These are phyloP conservation scores for Chlamydomonas incerta DNA, from an alignment of 139 green algal species.

Conservation along the genomic window DNA sequence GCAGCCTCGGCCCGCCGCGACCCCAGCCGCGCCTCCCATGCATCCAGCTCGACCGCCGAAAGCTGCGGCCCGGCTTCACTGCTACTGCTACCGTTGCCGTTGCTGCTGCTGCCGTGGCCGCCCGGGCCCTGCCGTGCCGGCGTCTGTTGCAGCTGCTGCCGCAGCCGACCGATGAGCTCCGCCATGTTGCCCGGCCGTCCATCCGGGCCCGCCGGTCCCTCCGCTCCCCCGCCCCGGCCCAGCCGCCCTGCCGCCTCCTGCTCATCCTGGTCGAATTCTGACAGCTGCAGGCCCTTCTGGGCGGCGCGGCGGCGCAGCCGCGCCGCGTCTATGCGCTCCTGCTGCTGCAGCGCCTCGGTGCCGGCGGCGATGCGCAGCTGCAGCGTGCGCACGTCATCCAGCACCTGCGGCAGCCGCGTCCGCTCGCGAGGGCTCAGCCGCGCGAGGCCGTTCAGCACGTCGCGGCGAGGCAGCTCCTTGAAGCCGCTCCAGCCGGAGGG, in stretches of 20 bases:
- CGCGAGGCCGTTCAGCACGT: neutral
- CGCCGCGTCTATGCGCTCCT: neutral
- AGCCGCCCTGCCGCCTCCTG: neutral
- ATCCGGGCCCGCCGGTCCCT: no score
- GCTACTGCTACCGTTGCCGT: no score
- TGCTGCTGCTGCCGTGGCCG: no score
- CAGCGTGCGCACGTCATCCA: neutral
- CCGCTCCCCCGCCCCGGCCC: neutral
- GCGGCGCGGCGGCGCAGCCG: neutral
- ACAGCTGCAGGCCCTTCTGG: slow-evolving; percentile 15
- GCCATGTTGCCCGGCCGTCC: neutral
- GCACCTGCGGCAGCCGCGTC: neutral
- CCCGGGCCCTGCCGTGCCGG: no score
- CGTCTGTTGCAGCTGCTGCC: neutral
- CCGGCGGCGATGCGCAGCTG: neutral
- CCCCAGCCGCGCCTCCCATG: neutral
- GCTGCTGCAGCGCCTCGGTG: neutral
- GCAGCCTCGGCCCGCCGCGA: neutral
- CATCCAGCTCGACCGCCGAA: neutral
- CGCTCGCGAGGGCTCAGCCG: neutral
- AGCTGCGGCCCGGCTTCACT: no score
- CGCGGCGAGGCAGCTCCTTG: neutral
- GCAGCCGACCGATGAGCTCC: neutral
- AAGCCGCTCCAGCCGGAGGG: slow-evolving; percentile 4
- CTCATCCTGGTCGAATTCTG: neutral